Evolutionary conservation across 2,329 filamentous ascomycete genomes (phyloP), one percentile per base, ranked within the genome.

Genomic region (Beauveria sp.): DNA sequence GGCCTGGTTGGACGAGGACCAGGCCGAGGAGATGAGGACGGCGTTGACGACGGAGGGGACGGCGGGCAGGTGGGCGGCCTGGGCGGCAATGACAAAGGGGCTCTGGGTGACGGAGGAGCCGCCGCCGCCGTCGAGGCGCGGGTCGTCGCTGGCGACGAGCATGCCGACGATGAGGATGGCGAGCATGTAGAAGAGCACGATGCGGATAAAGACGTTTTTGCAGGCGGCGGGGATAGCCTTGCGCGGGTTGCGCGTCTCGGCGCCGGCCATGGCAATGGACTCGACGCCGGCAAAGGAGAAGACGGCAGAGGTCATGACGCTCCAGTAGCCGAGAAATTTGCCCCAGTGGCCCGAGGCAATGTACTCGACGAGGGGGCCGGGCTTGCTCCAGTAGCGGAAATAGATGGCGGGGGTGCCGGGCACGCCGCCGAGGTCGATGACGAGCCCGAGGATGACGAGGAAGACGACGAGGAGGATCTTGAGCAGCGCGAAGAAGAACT

Each of bases 21-120:
- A 87, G 0, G 86, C 88, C 0, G 86, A 88, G 0, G 86, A 89
- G 65, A 92, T 79, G 66, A 93, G 86, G 28, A 92, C 79, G 42
- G 88, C 89, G 70, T 93, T 93, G 73, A 93, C 86, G 60, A 93
- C 82, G 6, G 84, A 85, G 0, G 88, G 86, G 5, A 92, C 81
- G 7, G 81, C 86, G 5, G 77, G 79, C 62, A 92, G 86, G 0
- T 86, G 85, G 2, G 88, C 89, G 34, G 84, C 81, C 12, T 81
- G 79, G 43, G 87, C 85, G 20, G 88, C 89, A 64, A 92, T 89
- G 63, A 93, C 88, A 67, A 87, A 90, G 12, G 86, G 87, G 70
- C 72, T 76, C 68, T 81, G 77, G 1, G 79, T 79, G 51, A 60
- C 58, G 3, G 81, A 78, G 24, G 71, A 76, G 40, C 77, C 79